Percentiles rank a stretch among this genome's conserved stretches.
Evolutionary conservation across 106 monocot species (phyloP).

Genomic region (Amphibolis antarctica): DNA sequence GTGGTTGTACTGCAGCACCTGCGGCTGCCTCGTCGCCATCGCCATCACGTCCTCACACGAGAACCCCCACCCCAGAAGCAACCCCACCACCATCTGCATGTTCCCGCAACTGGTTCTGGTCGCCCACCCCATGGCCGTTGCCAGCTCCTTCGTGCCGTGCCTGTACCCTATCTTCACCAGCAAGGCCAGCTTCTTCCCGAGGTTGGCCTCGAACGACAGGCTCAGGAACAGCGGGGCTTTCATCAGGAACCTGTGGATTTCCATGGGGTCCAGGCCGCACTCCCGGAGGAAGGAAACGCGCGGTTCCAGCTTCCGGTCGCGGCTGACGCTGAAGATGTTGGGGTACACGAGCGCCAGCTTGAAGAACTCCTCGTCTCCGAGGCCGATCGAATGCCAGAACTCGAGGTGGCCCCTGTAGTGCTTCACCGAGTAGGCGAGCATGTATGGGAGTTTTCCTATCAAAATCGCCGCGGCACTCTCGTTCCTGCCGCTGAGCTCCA

Average conservation of each 20-base stretch:
- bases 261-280: slow-evolving; percentile 31
- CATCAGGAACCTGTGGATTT: slow-evolving; percentile 41
- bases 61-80: slow-evolving; percentile 42
- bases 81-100: slow-evolving; percentile 47
- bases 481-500: slow-evolving; percentile 36
- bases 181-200: slow-evolving; percentile 45
- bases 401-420: slow-evolving; percentile 38
- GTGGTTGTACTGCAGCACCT: slow-evolving; percentile 63
- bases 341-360: slow-evolving; percentile 56
- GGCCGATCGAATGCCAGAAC: slow-evolving; percentile 52
- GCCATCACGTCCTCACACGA: slow-evolving; percentile 36
- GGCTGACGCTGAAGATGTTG: slow-evolving; percentile 62
- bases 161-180: slow-evolving; percentile 57
- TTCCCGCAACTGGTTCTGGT: slow-evolving; percentile 61
- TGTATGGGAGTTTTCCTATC: slow-evolving; percentile 40
- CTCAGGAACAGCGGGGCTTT: slow-evolving; percentile 57
- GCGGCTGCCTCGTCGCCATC: slow-evolving; percentile 72
- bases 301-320: slow-evolving; percentile 44
- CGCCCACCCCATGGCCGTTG: slow-evolving; percentile 31
- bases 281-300: slow-evolving; percentile 39
- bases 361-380: slow-evolving; percentile 36
- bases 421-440: slow-evolving; percentile 46
- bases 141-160: slow-evolving; percentile 42
- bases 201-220: slow-evolving; percentile 43
- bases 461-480: slow-evolving; percentile 18